Evolutionary conservation across 371 early-diverging fungal species (phyloP), one percentile per base, ranked within the genome.

Genomic region (Enterospora canceri): DNA sequence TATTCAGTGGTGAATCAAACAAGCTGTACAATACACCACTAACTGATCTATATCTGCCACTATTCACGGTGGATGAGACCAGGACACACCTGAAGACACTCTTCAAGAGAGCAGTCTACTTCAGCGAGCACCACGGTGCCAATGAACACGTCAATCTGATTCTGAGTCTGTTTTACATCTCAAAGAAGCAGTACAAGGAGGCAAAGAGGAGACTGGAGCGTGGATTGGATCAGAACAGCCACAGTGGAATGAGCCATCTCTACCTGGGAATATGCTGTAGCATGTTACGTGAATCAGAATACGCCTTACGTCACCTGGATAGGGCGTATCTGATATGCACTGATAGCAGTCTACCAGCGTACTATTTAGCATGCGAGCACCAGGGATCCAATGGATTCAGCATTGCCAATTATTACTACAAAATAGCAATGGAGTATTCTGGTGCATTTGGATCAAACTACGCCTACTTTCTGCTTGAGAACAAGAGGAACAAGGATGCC

Each of bases 321-420:
- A 69, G 50, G n/a, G 66, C 73, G 0, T 18, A 76, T 35, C 34
- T 47, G 28, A 60, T 56, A 21, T 68, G 67, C 58, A 35, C 26
- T 8, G 54, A 58, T 16, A 69, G 70, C 2, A 58, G 57, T 18
- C 48, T 70, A n/a, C 51, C 73, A 4, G 34, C 54, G 16, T 65
- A 54, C 67, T 60, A 66, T 55, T 47, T 76, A 29, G 69, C 73
- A 18, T 60, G 26, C 40, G 76, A 76, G 35, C 73, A 73, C 35
- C 70, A 73, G 18, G 32, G 32, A 46, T 65, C 73, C 62, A 66
- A 58, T 46, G 67, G 73, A 47, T 46, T 70, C 19, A 54, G 50
- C 15, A 67, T 70, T 46, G 51, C 76, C n/a, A 66, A 62, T 18
- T 59, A 58, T 50, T 73, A 46, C 29, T 73, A 69, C 34, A 57